Conservation (phyloP, 148 eudicot species). For the Rhododendron molle region DNA sequence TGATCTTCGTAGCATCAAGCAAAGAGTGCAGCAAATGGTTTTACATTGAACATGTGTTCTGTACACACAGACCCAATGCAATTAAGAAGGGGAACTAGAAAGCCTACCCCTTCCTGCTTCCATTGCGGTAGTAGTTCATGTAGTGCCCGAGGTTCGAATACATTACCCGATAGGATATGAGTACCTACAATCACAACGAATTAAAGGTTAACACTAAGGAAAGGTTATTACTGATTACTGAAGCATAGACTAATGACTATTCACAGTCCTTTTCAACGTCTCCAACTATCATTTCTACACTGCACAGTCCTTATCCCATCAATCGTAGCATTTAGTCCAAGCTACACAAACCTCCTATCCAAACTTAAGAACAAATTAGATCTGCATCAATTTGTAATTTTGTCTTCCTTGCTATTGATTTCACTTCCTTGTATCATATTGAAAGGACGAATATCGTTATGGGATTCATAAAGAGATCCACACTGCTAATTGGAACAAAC, state of each 20-base stretch:
- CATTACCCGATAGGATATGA: conserved; percentile 93
- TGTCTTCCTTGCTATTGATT: not conserved
- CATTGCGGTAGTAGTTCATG: conserved; percentile 90
- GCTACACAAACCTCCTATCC: not conserved
- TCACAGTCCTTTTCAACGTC: too few relatives aligned
- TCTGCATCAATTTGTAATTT: not conserved
- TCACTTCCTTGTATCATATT: not conserved
- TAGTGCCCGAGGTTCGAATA: conserved; percentile 94
- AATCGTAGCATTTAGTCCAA: not conserved
- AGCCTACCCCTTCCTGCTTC: conserved; percentile 69
- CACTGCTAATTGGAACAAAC: not conserved
- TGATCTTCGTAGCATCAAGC: not conserved
- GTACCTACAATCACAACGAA: conserved; percentile 49
- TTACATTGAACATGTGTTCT: not conserved
- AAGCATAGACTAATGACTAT: not conserved
- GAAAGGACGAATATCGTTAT: not conserved
- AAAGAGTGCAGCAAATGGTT: not conserved
- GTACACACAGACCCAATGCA: not conserved
- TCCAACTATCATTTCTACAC: too few relatives aligned
- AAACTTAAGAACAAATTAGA: not conserved
- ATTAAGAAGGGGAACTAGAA: conserved; percentile 4
- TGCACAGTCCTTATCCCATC: not conserved
- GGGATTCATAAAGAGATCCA: not conserved
- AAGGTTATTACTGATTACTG: not conserved
- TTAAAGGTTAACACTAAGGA: not conserved